A percentile compares a stretch with the other conserved stretches of the same genome.
Conservation (phyloP, 169 alveolate genomes). For the Plasmodium falciparum region DNA sequence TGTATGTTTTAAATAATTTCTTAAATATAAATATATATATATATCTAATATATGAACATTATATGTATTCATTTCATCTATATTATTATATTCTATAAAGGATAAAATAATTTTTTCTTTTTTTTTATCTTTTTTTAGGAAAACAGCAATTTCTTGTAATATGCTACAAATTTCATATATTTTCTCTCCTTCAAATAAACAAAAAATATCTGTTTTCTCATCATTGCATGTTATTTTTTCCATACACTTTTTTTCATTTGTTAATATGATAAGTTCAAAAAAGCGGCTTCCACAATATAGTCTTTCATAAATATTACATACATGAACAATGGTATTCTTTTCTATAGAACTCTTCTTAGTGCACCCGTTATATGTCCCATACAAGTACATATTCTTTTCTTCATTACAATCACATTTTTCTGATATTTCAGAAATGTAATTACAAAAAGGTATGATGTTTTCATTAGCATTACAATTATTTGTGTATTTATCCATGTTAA, state of each 20-base stretch:
- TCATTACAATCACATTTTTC: too few species aligned
- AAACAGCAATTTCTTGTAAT: slow-evolving; percentile 29
- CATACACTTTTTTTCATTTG: background rate
- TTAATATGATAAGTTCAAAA: slow-evolving; percentile 33
- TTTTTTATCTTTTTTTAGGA: slow-evolving; percentile 19
- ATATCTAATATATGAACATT: slow-evolving; percentile 4
- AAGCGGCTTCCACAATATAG: slow-evolving; percentile 38
- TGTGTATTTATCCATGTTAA: too few species aligned
- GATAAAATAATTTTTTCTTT: slow-evolving; percentile 18
- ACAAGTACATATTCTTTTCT: too few species aligned
- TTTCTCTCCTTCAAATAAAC: slow-evolving; percentile 19
- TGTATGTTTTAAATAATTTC: slow-evolving; percentile 10
- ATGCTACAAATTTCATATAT: slow-evolving; percentile 7
- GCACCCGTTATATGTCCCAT: too few species aligned
- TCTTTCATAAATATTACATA: slow-evolving; percentile 11
- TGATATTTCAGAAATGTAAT: too few species aligned
- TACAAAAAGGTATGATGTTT: too few species aligned
- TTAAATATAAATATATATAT: slow-evolving; percentile 38
- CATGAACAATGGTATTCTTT: too few species aligned
- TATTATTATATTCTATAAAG: background rate
- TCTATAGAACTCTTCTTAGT: too few species aligned
- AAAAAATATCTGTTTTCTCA: slow-evolving; percentile 8
- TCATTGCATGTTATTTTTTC: slow-evolving; percentile 1
- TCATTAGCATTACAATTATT: too few species aligned
- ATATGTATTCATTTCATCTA: background rate